Conservation (phyloP, 352 stramenopile genomes). For the Thalassiosira mediterranea region DNA sequence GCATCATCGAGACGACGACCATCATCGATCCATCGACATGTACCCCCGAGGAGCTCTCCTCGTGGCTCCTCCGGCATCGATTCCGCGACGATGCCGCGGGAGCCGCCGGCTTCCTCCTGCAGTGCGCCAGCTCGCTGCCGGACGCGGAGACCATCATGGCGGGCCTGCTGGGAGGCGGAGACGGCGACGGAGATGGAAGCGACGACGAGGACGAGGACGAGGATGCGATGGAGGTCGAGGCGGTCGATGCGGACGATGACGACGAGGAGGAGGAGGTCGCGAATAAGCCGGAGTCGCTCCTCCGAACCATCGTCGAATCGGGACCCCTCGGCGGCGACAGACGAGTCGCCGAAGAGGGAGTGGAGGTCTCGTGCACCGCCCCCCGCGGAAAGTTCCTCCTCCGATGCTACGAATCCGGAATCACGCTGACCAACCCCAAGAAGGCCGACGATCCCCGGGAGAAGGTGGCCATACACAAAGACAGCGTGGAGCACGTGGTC, state of each 20-base stretch:
- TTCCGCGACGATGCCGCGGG: constrained; percentile 53
- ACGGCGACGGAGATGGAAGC: constrained; percentile 18
- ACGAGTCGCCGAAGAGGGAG: not conserved
- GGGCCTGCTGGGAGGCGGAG: constrained; percentile 24
- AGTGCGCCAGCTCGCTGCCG: constrained; percentile 44
- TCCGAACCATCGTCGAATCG: not conserved
- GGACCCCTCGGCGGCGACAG: not conserved
- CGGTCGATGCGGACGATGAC: constrained; percentile 10
- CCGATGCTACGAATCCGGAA: constrained; percentile 25
- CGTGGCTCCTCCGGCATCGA: constrained; percentile 33
- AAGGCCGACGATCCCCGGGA: constrained; percentile 47
- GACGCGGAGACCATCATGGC: constrained; percentile 54
- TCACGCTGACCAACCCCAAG: constrained; percentile 43
- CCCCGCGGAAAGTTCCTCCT: constrained; percentile 53
- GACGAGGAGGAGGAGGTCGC: not conserved
- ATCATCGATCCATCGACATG: constrained; percentile 26
- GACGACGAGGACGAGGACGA: constrained; percentile 4
- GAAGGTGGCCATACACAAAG: constrained; percentile 22
- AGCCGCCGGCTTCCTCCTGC: constrained; percentile 47
- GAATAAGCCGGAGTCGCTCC: not conserved
- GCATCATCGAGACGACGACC: not conserved
- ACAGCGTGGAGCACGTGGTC: constrained; percentile 44
- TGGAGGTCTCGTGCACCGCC: constrained; percentile 49
- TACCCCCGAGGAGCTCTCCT: constrained; percentile 29
- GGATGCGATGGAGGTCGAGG: no score